phyloP scores from a whole-genome alignment of 441 rosid genomes.

The Populus hybrid region DNA sequence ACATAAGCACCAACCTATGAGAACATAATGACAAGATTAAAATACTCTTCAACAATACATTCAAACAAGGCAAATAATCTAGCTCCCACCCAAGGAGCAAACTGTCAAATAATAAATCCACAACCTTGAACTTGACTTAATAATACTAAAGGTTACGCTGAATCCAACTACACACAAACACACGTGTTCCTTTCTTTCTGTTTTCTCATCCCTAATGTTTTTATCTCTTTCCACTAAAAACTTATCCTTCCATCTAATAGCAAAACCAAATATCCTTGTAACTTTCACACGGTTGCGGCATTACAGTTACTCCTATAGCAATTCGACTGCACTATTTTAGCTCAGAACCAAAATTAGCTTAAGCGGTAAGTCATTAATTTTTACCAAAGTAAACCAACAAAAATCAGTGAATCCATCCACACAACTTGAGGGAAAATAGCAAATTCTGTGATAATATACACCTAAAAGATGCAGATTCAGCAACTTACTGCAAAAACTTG shows the following conservation, averaged over 20 bases:
- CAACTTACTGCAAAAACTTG: background rate
- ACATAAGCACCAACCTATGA: conserved; percentile 85
- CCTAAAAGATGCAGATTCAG: background rate
- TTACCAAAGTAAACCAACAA: background rate
- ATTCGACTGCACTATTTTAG: too few species aligned
- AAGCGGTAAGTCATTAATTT: background rate
- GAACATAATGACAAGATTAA: conserved; percentile 9
- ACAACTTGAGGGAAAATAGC: background rate
- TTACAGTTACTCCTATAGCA: too few species aligned
- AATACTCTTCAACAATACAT: background rate
- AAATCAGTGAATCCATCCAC: background rate
- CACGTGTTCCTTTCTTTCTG: too few species aligned
- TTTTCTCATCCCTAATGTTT: background rate
- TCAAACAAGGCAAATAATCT: background rate
- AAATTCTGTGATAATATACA: background rate
- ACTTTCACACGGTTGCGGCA: too few species aligned
- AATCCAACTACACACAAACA: too few species aligned
- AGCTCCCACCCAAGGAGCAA: background rate
- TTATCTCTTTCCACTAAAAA: background rate
- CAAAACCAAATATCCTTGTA: too few species aligned
- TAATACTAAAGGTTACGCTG: too few species aligned
- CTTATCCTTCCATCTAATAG: background rate
- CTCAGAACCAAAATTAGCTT: background rate
- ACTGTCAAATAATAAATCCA: background rate
- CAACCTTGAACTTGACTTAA: background rate